Evolutionary conservation across 2,329 filamentous ascomycete genomes (phyloP).

Genomic region (Sphaerulina musiva): DNA sequence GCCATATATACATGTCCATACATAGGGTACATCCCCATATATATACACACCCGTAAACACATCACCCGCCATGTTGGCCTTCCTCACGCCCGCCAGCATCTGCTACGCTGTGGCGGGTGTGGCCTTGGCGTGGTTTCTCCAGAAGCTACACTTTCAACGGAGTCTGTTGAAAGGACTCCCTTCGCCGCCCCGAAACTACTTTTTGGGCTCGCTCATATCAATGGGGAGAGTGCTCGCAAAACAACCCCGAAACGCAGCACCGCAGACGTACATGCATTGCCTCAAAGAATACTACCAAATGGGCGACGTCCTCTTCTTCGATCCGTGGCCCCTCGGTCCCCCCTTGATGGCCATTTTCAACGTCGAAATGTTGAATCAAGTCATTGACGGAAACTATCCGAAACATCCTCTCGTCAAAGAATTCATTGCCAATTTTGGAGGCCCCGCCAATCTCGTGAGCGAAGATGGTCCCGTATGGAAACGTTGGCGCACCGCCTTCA

Average conservation of each 20-base stretch:
- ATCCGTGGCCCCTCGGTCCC: slow-evolving; percentile 40
- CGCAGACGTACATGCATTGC: slow-evolving; percentile 33
- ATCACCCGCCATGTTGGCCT: slow-evolving; percentile 12
- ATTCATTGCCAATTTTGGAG: slow-evolving; percentile 35
- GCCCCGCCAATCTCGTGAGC: slow-evolving; percentile 33
- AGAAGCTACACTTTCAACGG: slow-evolving; percentile 24
- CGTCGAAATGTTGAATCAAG: slow-evolving; percentile 35
- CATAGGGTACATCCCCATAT: too few species aligned
- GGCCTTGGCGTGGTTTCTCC: slow-evolving; percentile 24
- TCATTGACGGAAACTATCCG: slow-evolving; percentile 33
- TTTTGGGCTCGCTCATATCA: slow-evolving; percentile 39
- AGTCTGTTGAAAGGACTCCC: slow-evolving; percentile 29
- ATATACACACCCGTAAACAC: not conserved
- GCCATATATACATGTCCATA: not conserved
- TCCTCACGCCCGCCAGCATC: slow-evolving; percentile 17
- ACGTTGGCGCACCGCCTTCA: slow-evolving; percentile 41
- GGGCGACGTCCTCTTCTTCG: slow-evolving; percentile 39
- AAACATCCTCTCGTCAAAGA: slow-evolving; percentile 32
- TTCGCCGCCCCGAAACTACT: slow-evolving; percentile 37
- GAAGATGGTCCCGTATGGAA: slow-evolving; percentile 39
- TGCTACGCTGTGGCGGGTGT: slow-evolving; percentile 24
- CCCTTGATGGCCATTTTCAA: slow-evolving; percentile 35
- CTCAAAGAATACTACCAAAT: slow-evolving; percentile 36
- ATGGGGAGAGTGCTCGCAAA: slow-evolving; percentile 33
- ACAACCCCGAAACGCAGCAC: slow-evolving; percentile 34